Percentiles rank a stretch among this genome's conserved stretches.
Evolutionary conservation across 2,329 filamentous ascomycete genomes (phyloP).

Genomic region (Sporothrix humicola): DNA sequence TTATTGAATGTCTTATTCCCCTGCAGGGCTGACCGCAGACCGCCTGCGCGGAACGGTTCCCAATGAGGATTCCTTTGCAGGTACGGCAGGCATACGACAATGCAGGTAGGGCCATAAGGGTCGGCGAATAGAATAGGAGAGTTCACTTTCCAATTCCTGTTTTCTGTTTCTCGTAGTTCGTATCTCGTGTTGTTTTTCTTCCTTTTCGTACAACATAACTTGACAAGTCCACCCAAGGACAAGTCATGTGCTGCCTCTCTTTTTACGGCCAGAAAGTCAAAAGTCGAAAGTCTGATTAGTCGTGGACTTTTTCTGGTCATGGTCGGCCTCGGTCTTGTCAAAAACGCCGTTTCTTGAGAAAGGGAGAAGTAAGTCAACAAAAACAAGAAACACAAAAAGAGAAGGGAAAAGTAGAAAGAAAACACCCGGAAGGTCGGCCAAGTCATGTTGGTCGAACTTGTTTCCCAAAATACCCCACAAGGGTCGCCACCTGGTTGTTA

Average conservation of each 20-base stretch:
- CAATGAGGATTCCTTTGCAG: not conserved
- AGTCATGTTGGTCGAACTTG: not conserved
- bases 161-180: not conserved
- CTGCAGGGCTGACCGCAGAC: not conserved
- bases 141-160: not conserved
- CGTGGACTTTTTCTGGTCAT: not conserved
- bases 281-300: not conserved
- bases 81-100: not conserved
- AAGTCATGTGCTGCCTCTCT: not conserved
- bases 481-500: not conserved
- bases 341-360: not conserved
- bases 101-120: not conserved
- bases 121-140: not conserved
- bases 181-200: constrained; percentile 1
- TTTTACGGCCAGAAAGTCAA: not conserved
- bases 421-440: not conserved
- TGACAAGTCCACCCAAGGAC: no score
- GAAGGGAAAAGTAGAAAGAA: no score
- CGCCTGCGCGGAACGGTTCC: not conserved
- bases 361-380: not conserved
- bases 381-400: no score
- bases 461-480: not conserved
- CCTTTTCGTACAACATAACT: not conserved
- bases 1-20: not conserved
- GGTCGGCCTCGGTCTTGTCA: not conserved